Evolutionary conservation across 208 protist genomes (phyloP).

Genomic region (Trypanosoma vivax): DNA sequence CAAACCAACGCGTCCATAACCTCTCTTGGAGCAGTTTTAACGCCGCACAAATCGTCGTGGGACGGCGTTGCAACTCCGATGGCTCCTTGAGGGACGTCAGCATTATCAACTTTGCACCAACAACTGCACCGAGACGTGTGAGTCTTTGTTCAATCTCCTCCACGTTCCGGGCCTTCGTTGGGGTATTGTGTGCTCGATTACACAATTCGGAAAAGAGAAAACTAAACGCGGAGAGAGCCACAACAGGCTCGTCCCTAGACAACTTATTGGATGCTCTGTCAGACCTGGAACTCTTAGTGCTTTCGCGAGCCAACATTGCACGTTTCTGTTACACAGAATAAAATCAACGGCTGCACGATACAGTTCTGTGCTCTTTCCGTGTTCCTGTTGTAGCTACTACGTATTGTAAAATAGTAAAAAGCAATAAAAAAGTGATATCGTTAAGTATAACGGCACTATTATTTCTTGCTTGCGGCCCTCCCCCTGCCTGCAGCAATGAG

Average conservation of each 20-base stretch:
- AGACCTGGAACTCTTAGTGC: slow-evolving; percentile 19
- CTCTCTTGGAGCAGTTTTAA: slow-evolving; percentile 67
- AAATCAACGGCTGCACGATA: too few species aligned
- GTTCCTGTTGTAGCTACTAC: too few species aligned
- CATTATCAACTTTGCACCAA: slow-evolving; percentile 60
- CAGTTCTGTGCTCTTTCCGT: too few species aligned
- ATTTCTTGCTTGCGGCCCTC: too few species aligned
- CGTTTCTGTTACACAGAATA: background rate
- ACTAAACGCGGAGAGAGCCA: slow-evolving; percentile 74
- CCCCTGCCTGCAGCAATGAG: too few species aligned
- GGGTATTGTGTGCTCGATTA: slow-evolving; percentile 66
- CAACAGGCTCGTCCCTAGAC: slow-evolving; percentile 36
- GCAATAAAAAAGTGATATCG: too few species aligned
- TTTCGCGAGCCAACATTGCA: slow-evolving; percentile 19
- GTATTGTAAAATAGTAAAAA: too few species aligned
- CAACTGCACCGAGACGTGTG: slow-evolving; percentile 58
- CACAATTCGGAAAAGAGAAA: slow-evolving; percentile 85
- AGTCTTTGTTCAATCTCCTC: slow-evolving; percentile 75
- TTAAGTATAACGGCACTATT: too few species aligned
- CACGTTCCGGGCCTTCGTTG: slow-evolving; percentile 60
- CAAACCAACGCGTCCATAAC: slow-evolving; percentile 79
- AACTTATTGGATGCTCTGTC: slow-evolving; percentile 4
- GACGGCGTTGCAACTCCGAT: slow-evolving; percentile 40
- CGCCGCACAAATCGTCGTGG: slow-evolving; percentile 52
- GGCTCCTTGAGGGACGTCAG: slow-evolving; percentile 56